phyloP scores from a whole-genome alignment of 2,329 filamentous ascomycete genomes.

The Aspergillus versicolor region DNA sequence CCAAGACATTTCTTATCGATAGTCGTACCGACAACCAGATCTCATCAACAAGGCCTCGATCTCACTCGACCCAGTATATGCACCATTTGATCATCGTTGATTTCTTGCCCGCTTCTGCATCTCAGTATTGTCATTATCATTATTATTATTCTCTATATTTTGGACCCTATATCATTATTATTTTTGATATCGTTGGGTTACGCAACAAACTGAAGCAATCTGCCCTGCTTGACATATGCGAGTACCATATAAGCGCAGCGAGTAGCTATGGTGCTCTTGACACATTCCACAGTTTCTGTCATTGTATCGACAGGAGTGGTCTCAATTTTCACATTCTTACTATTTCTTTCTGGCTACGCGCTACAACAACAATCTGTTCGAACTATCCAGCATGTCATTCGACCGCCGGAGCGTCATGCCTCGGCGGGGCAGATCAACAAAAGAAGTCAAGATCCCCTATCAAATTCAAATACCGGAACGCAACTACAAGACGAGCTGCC shows the following conservation, averaged over 20 bases:
- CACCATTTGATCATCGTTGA: background rate
- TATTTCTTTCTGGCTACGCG: constrained; percentile 85
- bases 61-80: background rate
- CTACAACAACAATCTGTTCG: constrained; percentile 83
- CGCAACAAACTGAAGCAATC: background rate
- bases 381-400: constrained; percentile 71
- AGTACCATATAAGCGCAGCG: background rate
- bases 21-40: constrained; percentile 35
- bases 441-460: constrained; percentile 20
- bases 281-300: constrained; percentile 44
- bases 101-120: background rate
- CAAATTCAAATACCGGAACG: background rate
- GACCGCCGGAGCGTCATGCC: constrained; percentile 19
- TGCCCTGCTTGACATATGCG: background rate
- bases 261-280: constrained; percentile 46
- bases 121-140: background rate
- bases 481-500: background rate
- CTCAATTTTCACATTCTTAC: constrained; percentile 71
- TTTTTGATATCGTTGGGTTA: background rate
- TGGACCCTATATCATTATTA: background rate
- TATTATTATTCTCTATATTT: background rate
- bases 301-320: constrained; percentile 54
- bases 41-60: background rate
- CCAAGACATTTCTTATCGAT: constrained; percentile 38
- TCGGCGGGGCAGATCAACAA: constrained; percentile 20